Percentiles rank a stretch among this genome's conserved stretches.
These are phyloP conservation scores for Botrytis medusae DNA, from an alignment of 2,329 filamentous ascomycete genomes.

Conservation along the genomic window DNA sequence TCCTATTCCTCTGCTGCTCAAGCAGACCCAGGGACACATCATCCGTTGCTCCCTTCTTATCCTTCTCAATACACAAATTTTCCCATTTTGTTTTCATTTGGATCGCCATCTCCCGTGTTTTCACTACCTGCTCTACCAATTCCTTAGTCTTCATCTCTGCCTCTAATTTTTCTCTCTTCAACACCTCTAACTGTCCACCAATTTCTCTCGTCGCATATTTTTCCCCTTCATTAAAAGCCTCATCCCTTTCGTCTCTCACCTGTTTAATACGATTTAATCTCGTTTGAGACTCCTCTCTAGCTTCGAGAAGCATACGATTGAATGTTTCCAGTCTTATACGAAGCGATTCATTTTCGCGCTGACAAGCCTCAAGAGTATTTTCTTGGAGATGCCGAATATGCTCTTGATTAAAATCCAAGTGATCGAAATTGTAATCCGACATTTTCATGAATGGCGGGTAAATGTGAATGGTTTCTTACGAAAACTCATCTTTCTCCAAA, in stretches of 20 bases:
- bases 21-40: too few relatives aligned
- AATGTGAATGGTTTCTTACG: background rate
- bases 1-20: background rate
- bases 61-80: background rate
- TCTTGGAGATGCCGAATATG: constrained; percentile 3
- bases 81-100: background rate
- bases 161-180: background rate
- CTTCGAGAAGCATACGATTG: background rate
- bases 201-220: background rate
- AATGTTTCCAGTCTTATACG: background rate
- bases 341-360: constrained; percentile 10
- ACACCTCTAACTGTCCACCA: background rate
- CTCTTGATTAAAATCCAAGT: background rate
- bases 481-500: background rate
- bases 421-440: constrained; percentile 13
- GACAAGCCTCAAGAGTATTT: constrained; percentile 18
- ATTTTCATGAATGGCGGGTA: background rate
- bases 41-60: background rate
- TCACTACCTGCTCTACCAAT: background rate
- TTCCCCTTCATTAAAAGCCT: background rate
- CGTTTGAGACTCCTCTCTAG: background rate
- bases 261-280: background rate
- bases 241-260: constrained; percentile 10
- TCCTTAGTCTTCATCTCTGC: background rate
- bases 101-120: background rate